phyloP scores from a whole-genome alignment of 306 rosid species.

The Malus sylvestris region DNA sequence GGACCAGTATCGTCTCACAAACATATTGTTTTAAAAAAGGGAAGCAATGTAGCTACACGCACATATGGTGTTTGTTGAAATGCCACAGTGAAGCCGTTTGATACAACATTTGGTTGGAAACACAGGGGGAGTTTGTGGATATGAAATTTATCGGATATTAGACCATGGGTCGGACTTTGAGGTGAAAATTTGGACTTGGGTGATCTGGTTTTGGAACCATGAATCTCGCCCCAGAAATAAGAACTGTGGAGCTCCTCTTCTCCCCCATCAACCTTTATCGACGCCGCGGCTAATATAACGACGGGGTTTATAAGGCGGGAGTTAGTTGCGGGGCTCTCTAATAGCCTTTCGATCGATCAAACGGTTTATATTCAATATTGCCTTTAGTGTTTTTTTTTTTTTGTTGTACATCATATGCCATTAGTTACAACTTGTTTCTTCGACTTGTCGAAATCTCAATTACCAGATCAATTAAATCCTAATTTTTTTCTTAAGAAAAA shows the following conservation, averaged over 20 bases:
- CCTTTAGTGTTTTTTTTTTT: too few species aligned
- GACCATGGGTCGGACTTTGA: not conserved
- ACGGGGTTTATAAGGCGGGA: not conserved
- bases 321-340: not conserved
- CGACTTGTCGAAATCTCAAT: too few species aligned
- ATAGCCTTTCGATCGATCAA: not conserved
- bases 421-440: too few species aligned
- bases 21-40: not conserved
- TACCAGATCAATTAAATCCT: too few species aligned
- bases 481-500: too few species aligned
- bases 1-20: not conserved
- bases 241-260: not conserved
- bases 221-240: not conserved
- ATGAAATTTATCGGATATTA: not conserved
- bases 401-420: too few species aligned
- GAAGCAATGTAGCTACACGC: not conserved
- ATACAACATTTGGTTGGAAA: not conserved
- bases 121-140: not conserved
- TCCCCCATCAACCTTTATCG: too few species aligned
- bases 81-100: not conserved
- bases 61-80: not conserved
- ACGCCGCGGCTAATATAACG: not conserved
- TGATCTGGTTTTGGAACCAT: not conserved
- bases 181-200: not conserved
- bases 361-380: not conserved